Evolutionary conservation across 139 green algal genomes (phyloP), one percentile per base, ranked within the genome.

Genomic region (Ostreobium quekettii): DNA sequence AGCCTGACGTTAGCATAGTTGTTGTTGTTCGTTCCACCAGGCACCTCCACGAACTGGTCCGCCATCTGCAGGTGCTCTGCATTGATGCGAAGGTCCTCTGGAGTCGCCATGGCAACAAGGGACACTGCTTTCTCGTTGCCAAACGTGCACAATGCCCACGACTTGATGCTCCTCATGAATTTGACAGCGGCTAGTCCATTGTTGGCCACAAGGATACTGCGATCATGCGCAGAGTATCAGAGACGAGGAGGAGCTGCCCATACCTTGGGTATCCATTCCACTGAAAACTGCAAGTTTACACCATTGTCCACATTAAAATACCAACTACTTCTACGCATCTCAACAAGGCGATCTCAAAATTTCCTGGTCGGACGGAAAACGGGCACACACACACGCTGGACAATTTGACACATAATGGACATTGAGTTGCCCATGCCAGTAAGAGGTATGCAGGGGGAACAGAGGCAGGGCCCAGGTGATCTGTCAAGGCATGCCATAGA

Each of bases 1-100:
- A 98, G 85, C 66, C 78, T 77, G 60, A 97, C 91, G 47, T 99
- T 99, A 67, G 91, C 92, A 70, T 99, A 99, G 82, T 99, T 99
- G 85, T 99, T 98, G 78, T 90, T 90, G 83, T 97, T 99, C 66
- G 80, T 87, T 62, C 93, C 93, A 4, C 92, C 93, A 4, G 93
- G 93, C 4, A 91, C 90, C 80, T 99, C 93, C 46, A 99, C 89
- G 78, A 99, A 97, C 79, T 96, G 91, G 77, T 99, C 93, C 5
- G 93, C 91, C 83, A 97, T 81, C 35, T 84, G 83, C 62, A 99
- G 89, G 78, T 98, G 92, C 80, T 98, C 93, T 3, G 92, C 93
- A 63, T 93, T 85, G 37, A 91, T 85, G n/a, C 80, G 71, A 78
- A 99, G 95, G 82, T 99, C 92, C 63, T 97, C 90, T 1, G 92